Base-by-base conservation (phyloP, 345 rosid species). In the Excoecaria agallocha region DNA sequence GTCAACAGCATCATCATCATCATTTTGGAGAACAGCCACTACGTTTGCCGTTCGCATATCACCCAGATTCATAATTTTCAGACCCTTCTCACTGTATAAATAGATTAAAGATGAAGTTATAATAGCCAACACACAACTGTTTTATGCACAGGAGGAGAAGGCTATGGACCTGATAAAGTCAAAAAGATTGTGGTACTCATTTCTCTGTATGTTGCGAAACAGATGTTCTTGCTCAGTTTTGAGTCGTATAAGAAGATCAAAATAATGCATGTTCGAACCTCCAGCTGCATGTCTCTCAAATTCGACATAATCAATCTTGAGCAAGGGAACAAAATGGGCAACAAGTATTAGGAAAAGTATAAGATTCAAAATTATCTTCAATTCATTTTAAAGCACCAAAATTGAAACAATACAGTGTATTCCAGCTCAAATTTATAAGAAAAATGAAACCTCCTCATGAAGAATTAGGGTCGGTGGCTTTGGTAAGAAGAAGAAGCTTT, bases 201-300 rank as follows among this genome's bases (percentile, higher is more conserved):
- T 95, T 80, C 99, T 93, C 87, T 95, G 98, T 71, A 95, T 87
- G 74, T 95, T 95, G 48, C 99, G 87, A 73, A 95, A 95, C 74
- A 95, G 87, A 89, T 95, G 98, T 57, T 95, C 99, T 81, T 95
- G 98, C 79, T 95, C 99, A 25, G 91, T 90, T 84, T 91, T 93
- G 52, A 95, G 85, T 85, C 89, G 91, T 78, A 93, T 86, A 72
- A 88, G 91, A 79, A 95, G 97, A 86, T 95, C 98, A 58, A 95
- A 95, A 85, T 95, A 95, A 78, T 95, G 99, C 99, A 95, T 95
- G 79, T 93, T 95, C 69, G 99, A 91, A 41, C 98, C 97, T 81
- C 99, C 99, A 66, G 99, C 97, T 82, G 94, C 84, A 83, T 95
- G 99, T 84, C 99, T 95, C 90, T 95, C 93, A 83, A 93, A 95